Percentiles rank a stretch among this genome's conserved stretches.
Conservation (phyloP, 2,329 filamentous ascomycete species). For the Zymoseptoria pseudotritici region DNA sequence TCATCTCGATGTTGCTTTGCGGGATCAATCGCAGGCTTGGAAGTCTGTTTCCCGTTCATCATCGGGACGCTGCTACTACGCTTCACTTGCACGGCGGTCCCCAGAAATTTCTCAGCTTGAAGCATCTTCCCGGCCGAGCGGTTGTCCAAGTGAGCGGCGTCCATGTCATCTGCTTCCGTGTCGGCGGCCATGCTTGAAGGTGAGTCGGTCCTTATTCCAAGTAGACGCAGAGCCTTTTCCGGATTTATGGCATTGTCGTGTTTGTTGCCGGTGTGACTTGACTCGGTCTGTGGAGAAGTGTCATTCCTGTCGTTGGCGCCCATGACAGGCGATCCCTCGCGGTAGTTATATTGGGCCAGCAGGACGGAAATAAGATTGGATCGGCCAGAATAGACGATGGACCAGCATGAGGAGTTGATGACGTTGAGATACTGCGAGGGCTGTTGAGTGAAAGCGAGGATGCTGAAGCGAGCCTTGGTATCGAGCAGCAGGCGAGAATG, state of each 20-base stretch:
- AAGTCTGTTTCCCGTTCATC: constrained; percentile 5
- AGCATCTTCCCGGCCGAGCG: constrained; percentile 17
- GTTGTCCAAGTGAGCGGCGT: constrained; percentile 8
- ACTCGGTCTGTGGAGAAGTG: background rate
- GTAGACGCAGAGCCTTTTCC: background rate
- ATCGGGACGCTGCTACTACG: constrained; percentile 16
- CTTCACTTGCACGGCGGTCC: constrained; percentile 4
- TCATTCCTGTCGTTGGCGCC: constrained; percentile 1
- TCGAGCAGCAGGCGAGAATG: background rate
- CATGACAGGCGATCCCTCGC: background rate
- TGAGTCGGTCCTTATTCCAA: background rate
- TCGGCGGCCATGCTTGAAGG: background rate
- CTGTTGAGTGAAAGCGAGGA: background rate
- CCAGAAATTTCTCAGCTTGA: constrained; percentile 15
- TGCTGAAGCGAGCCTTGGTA: background rate
- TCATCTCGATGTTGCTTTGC: constrained; percentile 27
- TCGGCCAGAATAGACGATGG: background rate
- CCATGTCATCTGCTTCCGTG: background rate
- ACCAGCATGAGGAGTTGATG: background rate
- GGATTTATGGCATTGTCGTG: background rate
- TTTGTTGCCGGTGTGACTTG: background rate
- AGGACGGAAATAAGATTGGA: background rate
- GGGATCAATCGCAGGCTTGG: constrained; percentile 12
- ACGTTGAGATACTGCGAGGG: background rate
- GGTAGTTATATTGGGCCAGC: background rate